Evolutionary conservation across 768 basidiomycete species (phyloP).

Genomic region (Amanita rubescens): DNA sequence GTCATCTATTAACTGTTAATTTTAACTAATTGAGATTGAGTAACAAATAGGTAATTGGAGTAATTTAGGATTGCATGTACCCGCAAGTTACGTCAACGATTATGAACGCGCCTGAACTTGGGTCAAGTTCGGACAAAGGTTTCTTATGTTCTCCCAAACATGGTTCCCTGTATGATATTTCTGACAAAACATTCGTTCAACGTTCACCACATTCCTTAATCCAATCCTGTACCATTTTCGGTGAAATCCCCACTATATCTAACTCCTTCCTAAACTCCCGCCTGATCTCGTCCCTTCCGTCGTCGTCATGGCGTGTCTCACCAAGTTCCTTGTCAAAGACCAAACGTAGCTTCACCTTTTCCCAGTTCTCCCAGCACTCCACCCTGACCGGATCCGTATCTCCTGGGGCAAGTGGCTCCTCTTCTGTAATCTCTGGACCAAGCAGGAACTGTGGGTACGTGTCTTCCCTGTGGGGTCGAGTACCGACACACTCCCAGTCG

Average conservation of each 20-base stretch:
- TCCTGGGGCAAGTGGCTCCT: constrained; percentile 4
- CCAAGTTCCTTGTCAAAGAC: constrained; percentile 8
- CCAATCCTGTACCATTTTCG: constrained; percentile 1
- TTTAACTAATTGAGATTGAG: no score
- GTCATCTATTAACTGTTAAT: no score
- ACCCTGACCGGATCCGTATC: constrained; percentile 3
- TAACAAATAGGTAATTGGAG: no score
- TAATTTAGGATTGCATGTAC: constrained; percentile 4
- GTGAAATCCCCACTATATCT: constrained; percentile 5
- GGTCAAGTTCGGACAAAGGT: constrained; percentile 15
- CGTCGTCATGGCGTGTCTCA: constrained; percentile 4
- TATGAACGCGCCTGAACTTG: constrained; percentile 12
- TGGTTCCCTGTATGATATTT: no score
- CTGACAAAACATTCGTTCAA: neutral
- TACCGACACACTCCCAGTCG: constrained; percentile 15
- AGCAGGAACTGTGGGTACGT: constrained; percentile 10
- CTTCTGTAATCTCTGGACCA: constrained; percentile 4
- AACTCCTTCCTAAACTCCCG: constrained; percentile 4
- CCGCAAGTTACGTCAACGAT: neutral
- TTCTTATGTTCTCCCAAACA: no score
- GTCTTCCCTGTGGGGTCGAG: constrained; percentile 13
- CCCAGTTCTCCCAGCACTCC: constrained; percentile 8
- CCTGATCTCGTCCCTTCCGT: constrained; percentile 5
- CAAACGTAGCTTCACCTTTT: constrained; percentile 6
- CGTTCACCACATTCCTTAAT: constrained; percentile 1